phyloP scores from a whole-genome alignment of 1,284 basidiomycete species.

The Cutaneotrichosporon mucoides region DNA sequence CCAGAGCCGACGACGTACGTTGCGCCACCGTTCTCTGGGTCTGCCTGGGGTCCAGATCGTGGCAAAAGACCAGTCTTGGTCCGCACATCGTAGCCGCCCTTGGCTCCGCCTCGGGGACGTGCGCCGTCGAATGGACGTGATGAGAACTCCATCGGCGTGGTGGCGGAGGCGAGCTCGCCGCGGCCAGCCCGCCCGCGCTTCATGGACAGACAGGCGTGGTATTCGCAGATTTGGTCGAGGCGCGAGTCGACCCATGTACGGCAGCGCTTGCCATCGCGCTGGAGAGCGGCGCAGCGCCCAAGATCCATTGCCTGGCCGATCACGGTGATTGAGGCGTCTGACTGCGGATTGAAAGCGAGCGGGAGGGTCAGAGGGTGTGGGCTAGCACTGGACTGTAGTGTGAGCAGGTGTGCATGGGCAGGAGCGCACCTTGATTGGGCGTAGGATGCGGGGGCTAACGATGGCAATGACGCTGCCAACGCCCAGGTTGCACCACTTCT shows the following conservation, averaged over 20 bases:
- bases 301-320: constrained; percentile 83
- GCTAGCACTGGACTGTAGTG: constrained; percentile 10
- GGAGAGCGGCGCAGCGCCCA: constrained; percentile 71
- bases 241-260: constrained; percentile 81
- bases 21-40: constrained; percentile 49
- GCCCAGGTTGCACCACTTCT: constrained; percentile 69
- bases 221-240: constrained; percentile 76
- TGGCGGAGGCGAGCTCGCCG: constrained; percentile 61
- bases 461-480: constrained; percentile 87
- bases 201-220: constrained; percentile 77
- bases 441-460: constrained; percentile 79
- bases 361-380: constrained; percentile 75
- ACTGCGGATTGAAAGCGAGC: constrained; percentile 80
- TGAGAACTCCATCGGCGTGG: constrained; percentile 9
- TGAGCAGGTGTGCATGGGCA: neutral
- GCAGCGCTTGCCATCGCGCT: constrained; percentile 75
- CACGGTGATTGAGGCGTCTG: constrained; percentile 69
- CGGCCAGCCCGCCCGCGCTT: constrained; percentile 66
- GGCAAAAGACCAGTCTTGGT: too few species aligned
- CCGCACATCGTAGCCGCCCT: too few species aligned
- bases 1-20: constrained; percentile 73
- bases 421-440: constrained; percentile 66
- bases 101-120: too few species aligned
- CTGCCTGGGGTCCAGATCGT: too few species aligned
- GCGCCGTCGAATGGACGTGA: constrained; percentile 14